Conservation (phyloP, 805 yeast species). For the Deakozyma indianensis region DNA sequence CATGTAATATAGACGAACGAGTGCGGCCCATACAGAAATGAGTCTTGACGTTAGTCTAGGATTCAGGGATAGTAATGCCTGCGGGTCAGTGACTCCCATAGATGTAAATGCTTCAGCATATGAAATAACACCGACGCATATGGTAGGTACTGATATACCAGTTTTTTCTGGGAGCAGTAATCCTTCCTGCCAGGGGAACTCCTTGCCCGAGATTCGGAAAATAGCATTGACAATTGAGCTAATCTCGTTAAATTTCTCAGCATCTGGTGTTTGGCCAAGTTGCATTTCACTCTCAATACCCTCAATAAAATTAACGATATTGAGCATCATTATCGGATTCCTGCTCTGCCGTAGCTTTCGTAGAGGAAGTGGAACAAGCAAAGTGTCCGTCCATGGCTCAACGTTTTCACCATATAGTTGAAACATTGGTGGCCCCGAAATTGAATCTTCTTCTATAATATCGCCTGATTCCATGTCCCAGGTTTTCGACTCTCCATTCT, state of each 20-base stretch:
- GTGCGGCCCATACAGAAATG: not conserved
- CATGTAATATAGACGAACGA: not conserved
- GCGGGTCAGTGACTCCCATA: not conserved
- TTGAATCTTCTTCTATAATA: not conserved
- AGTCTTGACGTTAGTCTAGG: not conserved
- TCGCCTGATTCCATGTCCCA: not conserved
- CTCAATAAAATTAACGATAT: not conserved
- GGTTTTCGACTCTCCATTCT: not conserved
- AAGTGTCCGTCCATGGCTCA: not conserved
- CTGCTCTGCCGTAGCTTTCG: not conserved
- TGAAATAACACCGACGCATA: not conserved
- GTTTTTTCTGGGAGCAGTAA: not conserved
- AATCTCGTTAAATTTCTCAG: not conserved
- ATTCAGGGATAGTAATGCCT: not conserved
- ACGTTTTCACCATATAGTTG: not conserved
- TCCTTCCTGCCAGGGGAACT: not conserved
- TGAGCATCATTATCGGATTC: not conserved
- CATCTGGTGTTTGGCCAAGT: not conserved
- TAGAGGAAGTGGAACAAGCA: not conserved
- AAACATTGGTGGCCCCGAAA: constrained; percentile 1
- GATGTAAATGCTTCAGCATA: not conserved
- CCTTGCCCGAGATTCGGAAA: not conserved
- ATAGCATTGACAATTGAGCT: not conserved
- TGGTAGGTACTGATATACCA: not conserved
- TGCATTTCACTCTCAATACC: not conserved